Base-by-base conservation (phyloP, 176 grass and related monocot genomes). In the Oryza brachyantha region DNA sequence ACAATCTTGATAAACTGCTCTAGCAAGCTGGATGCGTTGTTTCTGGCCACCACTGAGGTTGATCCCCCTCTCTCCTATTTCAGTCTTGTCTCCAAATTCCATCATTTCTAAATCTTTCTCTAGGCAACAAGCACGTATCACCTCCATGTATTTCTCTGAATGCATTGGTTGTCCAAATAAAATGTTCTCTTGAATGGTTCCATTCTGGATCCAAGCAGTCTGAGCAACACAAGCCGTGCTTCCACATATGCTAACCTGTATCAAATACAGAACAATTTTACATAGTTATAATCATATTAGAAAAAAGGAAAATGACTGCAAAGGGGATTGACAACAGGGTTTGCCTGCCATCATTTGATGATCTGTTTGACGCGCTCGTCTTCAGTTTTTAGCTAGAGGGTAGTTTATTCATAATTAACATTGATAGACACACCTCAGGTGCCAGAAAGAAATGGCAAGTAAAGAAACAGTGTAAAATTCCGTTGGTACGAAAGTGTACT, bases 31-130 rank as follows among this genome's bases (percentile, higher is more conserved):
- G 31, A 93, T 90, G 8, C 91, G 85, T 35, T 93, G 91, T 61
- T 93, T 93, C 65, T 93, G 91, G 19, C 91, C 91, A 31, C 91
- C 88, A 35, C 91, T 90, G 34, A 93, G 91, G 34, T 93, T 93
- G 59, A 93, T 93, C 31, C 91, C 91, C 21, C 91, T 70, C 34
- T 93, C 91, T 10, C 91, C 91, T 66, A 93, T 93, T 84, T 93
- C 91, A 72, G 91, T 93, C 65, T 93, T 78, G 61, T 93, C 91
- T 6, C 88, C 82, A 19, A 90, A 93, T 70, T 88, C 91, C 91
- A 93, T 93, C 88, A 93, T 93, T 69, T 93, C 91, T 32, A 90
- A 43, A 81, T 93, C 91, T 73, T 80, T 93, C 78, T 90, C 48
- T 25, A 93, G 61, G 82, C 91, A 88, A 74, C 91, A 93, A 13